phyloP scores from a whole-genome alignment of 176 grass and related monocot genomes.

The Poa annua region DNA sequence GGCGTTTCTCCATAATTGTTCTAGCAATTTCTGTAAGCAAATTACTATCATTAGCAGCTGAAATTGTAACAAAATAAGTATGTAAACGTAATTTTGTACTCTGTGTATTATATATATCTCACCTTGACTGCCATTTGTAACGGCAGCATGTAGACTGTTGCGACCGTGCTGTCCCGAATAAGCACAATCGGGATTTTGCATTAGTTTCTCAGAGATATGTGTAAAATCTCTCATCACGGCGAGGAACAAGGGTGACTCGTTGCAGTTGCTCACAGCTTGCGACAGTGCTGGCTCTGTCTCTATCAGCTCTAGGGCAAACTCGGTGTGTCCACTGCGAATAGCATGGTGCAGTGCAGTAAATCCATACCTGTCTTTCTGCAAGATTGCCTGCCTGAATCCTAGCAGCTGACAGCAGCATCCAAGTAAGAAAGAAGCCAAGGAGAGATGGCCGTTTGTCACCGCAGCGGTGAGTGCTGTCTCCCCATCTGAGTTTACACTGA shows the following conservation, averaged over 20 bases:
- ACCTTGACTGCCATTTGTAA: too few relatives aligned
- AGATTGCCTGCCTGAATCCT: too few relatives aligned
- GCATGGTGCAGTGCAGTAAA: conserved; percentile 10
- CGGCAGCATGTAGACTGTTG: too few relatives aligned
- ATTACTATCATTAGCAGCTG: not conserved
- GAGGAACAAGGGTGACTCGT: conserved; percentile 38
- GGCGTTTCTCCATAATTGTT: not conserved
- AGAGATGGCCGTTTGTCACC: too few relatives aligned
- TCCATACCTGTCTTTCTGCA: too few relatives aligned
- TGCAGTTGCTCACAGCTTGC: not conserved
- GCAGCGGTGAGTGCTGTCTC: fast-evolving
- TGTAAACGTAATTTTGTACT: not conserved
- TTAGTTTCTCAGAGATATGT: not conserved
- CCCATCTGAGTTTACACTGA: too few relatives aligned
- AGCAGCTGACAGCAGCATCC: too few relatives aligned
- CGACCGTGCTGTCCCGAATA: not conserved
- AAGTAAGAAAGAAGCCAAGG: too few relatives aligned
- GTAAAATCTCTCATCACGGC: not conserved
- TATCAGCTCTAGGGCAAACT: conserved; percentile 11
- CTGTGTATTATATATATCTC: too few relatives aligned
- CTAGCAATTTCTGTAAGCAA: not conserved
- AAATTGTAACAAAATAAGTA: not conserved
- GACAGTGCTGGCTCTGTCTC: not conserved
- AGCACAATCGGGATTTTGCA: not conserved
- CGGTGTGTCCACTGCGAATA: not conserved